Evolutionary conservation across 2,329 filamentous ascomycete species (phyloP), one percentile per base, ranked within the genome.

Genomic region (Fusarium cyanostomum): DNA sequence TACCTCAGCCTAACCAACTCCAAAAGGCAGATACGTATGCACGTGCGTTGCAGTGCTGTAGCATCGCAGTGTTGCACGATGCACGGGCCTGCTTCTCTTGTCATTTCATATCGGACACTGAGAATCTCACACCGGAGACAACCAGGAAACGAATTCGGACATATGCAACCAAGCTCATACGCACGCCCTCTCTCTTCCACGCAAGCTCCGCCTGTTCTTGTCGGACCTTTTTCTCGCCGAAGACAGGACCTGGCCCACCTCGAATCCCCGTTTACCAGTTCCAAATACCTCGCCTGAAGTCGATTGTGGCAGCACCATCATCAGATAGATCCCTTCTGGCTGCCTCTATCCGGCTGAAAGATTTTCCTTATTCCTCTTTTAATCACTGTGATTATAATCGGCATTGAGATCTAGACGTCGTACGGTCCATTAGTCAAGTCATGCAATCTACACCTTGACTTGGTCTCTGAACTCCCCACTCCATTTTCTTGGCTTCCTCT

Each of bases 221-320:
- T 45, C 39, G 39, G 39, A 33, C 31, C 30, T 56, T 56, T 27
- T 34, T 13, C 34, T 43, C 39, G 33, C 42, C 33, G 28, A 34
- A 44, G 35, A 49, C 28, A 50, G 39, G 21, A n/a, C 41, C 42
- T 43, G 45, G 56, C 16, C 38, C 31, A 37, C 48, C 34, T 44
- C 28, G 39, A 45, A 49, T 51, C 49, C 54, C 58, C 54, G 54
- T 49, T 52, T 48, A 21, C 50, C 43, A 33, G 52, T 58, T 61
- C 38, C 31, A 50, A 61, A 49, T 57, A 18, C 27, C 27, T 34
- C 33, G 7, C 43, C 27, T 46, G 30, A 18, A 42, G 15, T 42
- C 33, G 52, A 51, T 28, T 46, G 49, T 60, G 53, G 56, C 54
- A 61, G 38, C 46, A 56, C 31, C 41, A 56, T 54, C 52, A 60